Conservation (phyloP, 2,329 filamentous ascomycete genomes). For the Fusarium sp. region DNA sequence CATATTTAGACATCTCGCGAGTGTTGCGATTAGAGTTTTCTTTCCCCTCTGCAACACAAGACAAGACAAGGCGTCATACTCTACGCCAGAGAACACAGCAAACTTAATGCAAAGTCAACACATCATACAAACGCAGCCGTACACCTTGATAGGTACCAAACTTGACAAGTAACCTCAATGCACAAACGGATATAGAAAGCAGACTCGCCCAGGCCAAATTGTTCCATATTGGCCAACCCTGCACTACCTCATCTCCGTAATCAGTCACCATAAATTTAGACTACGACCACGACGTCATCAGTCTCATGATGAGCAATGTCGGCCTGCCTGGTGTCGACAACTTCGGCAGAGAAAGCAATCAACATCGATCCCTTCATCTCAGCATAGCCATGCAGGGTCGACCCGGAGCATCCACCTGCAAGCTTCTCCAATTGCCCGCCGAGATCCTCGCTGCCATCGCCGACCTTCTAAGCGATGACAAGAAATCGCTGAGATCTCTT, state of each 20-base stretch:
- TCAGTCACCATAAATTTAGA: neutral
- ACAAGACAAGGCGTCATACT: neutral
- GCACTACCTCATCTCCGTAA: neutral
- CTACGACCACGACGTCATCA: neutral
- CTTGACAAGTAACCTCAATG: fast-evolving
- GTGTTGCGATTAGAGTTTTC: fast-evolving
- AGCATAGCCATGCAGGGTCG: neutral
- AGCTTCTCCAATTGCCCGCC: neutral
- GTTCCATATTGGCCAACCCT: neutral
- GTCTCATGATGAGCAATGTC: fast-evolving
- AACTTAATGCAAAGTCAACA: neutral
- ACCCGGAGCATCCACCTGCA: neutral
- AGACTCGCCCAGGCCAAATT: fast-evolving
- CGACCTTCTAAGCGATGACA: too few species aligned
- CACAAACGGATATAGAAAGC: neutral
- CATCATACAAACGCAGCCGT: neutral
- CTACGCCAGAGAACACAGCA: neutral
- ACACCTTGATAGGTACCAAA: neutral
- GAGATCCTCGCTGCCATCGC: neutral
- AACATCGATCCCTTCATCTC: neutral
- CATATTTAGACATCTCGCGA: too few species aligned
- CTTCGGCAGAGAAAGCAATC: neutral
- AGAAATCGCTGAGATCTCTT: too few species aligned
- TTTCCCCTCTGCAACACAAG: neutral
- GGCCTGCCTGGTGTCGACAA: fast-evolving